These are phyloP conservation scores for Pythium apleroticum DNA, from an alignment of 352 stramenopile species.

Conservation along the genomic window DNA sequence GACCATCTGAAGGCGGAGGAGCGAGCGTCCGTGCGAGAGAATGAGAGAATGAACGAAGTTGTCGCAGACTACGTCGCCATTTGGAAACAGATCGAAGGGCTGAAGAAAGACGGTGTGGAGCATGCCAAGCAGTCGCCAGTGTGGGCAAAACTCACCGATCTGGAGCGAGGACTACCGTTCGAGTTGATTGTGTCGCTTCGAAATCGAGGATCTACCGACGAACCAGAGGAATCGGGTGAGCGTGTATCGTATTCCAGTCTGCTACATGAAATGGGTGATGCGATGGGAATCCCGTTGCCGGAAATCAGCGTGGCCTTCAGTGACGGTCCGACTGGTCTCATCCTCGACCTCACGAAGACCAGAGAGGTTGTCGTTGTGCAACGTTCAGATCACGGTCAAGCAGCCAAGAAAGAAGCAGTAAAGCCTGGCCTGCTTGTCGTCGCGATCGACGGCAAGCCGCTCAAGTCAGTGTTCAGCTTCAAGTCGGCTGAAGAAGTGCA, in stretches of 20 bases:
- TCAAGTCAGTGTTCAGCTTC: slow-evolving; percentile 49
- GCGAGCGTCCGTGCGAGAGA: slow-evolving; percentile 42
- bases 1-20: slow-evolving; percentile 71
- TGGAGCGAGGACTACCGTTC: slow-evolving; percentile 76
- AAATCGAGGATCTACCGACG: slow-evolving; percentile 65
- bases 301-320: slow-evolving; percentile 80
- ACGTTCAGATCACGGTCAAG: slow-evolving; percentile 37
- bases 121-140: slow-evolving; percentile 55
- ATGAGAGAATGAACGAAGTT: slow-evolving; percentile 37
- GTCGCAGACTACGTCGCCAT: slow-evolving; percentile 67
- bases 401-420: slow-evolving; percentile 61
- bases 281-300: slow-evolving; percentile 73
- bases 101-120: slow-evolving; percentile 70
- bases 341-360: slow-evolving; percentile 46
- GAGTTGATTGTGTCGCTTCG: slow-evolving; percentile 76
- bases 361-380: slow-evolving; percentile 33
- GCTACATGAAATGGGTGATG: slow-evolving; percentile 68
- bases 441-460: slow-evolving; percentile 62
- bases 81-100: slow-evolving; percentile 63
- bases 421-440: slow-evolving; percentile 74
- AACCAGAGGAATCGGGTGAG: slow-evolving; percentile 37
- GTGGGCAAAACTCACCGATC: slow-evolving; percentile 48
- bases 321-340: slow-evolving; percentile 60
- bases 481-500: slow-evolving; percentile 58
- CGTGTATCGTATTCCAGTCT: slow-evolving; percentile 47